These are phyloP conservation scores for Sclerotinia spermophila DNA, from an alignment of 2,329 filamentous ascomycete species.

Conservation along the genomic window DNA sequence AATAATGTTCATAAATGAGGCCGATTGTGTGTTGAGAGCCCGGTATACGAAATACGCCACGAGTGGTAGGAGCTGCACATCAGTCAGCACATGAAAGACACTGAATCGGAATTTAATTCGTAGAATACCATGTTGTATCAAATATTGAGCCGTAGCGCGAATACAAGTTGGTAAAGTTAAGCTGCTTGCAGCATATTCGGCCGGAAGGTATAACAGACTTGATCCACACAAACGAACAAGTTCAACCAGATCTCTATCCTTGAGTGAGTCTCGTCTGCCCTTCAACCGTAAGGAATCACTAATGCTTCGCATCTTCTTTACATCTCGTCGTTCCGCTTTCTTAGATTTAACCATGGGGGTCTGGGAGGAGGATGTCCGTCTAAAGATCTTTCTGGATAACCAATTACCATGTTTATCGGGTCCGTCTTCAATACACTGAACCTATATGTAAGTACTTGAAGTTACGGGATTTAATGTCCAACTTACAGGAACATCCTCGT, in stretches of 20 bases:
- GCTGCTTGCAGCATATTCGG: conserved; percentile 54
- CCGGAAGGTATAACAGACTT: conserved; percentile 57
- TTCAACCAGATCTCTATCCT: conserved; percentile 51
- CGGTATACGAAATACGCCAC: conserved; percentile 61
- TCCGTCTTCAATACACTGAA: conserved; percentile 17
- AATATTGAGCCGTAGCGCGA: conserved; percentile 61
- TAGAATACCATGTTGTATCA: conserved; percentile 56
- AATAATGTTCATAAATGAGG: conserved; percentile 62
- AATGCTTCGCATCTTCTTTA: conserved; percentile 50
- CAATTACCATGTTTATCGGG: conserved; percentile 38
- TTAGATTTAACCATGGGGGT: conserved; percentile 33
- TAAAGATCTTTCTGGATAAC: conserved; percentile 40
- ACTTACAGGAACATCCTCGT: conserved; percentile 27
- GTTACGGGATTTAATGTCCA: background rate
- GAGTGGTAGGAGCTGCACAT: conserved; percentile 40
- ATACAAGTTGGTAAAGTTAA: conserved; percentile 62
- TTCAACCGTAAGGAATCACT: conserved; percentile 51
- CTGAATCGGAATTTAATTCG: background rate
- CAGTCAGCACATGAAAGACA: conserved; percentile 20
- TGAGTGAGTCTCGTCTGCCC: conserved; percentile 45
- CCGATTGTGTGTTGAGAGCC: conserved; percentile 54
- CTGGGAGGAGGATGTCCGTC: conserved; percentile 38
- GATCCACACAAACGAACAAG: conserved; percentile 61
- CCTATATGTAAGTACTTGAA: background rate
- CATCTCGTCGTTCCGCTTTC: conserved; percentile 20